Base-by-base conservation (phyloP, 768 basidiomycete genomes). In the Boletales sp. region DNA sequence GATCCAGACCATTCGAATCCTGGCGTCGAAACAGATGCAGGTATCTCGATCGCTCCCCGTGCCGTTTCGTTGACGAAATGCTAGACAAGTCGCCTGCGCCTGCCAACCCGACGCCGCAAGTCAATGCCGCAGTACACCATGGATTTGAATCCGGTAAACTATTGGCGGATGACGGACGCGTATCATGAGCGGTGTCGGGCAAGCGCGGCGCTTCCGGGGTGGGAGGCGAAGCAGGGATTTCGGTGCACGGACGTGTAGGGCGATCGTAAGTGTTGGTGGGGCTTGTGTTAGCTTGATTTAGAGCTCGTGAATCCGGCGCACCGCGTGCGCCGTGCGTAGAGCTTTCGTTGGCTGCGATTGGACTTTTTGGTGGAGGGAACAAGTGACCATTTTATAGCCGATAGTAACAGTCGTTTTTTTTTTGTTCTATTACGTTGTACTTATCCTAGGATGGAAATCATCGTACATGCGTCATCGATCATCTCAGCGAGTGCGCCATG, bases 181-280 rank as follows among this genome's bases (percentile, higher is more conserved):
- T 73, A 59, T 49, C 41, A 49, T 8, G 47, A 59, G 27, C 73
- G 81, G 48, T 72, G 72, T 44, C 61, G 61, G 24, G 68, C 73
- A 17, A 69, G 73, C 7, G 58, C 59, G 47, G 73, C 73, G 24
- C 53, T 83, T 8, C 61, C 66, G 12, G 71, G 60, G 2, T 72
- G 74, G 47, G 72, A 75, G 37, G 57, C 69, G 31, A 54, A 53
- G 36, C 61, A 70, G 43, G 75, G 76, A 0, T 76, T 75, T 45
- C 71, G 61, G 54, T 70, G 82, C 32, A 72, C 76, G 37, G 83
- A 84, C 61, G 70, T 72, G 41, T 55, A 83, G 30, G 80, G 79
- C 1, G 68, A 69, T 35, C 65, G 69, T 45, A 70, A 73, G 48
- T 61, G 67, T 44, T 83, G 75, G 59, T 72, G 74, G 61, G 80